These are phyloP conservation scores for Gaeumannomyces sp. DNA, from an alignment of 2,329 filamentous ascomycete genomes.

Conservation along the genomic window DNA sequence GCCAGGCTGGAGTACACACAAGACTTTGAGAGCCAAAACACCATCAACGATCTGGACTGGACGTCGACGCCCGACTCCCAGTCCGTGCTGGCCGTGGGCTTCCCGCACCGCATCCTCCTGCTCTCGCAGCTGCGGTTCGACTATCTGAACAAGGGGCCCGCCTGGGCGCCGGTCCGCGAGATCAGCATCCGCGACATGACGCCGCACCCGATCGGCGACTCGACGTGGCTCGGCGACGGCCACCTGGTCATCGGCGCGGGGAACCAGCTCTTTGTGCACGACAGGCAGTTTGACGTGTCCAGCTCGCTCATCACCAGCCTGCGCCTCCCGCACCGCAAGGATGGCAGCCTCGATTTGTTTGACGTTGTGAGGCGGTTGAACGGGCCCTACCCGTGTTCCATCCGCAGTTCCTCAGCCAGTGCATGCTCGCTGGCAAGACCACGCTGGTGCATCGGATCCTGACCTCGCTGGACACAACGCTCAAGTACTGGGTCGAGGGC, in stretches of 20 bases:
- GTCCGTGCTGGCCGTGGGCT: conserved; percentile 86
- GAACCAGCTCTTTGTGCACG: conserved; percentile 83
- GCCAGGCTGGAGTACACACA: conserved; percentile 77
- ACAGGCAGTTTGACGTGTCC: conserved; percentile 62
- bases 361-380: conserved; percentile 79
- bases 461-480: conserved; percentile 61
- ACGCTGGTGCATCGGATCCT: conserved; percentile 66
- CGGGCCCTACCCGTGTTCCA: conserved; percentile 87
- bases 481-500: conserved; percentile 80
- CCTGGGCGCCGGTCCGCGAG: conserved; percentile 80
- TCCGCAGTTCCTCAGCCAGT: conserved; percentile 83
- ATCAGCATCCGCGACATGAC: conserved; percentile 76
- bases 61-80: conserved; percentile 85
- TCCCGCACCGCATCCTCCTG: conserved; percentile 76
- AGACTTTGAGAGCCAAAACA: conserved; percentile 64
- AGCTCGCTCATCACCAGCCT: conserved; percentile 51
- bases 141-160: conserved; percentile 81
- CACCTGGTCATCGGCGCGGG: conserved; percentile 83
- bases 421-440: conserved; percentile 74
- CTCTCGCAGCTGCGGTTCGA: conserved; percentile 86
- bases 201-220: conserved; percentile 86
- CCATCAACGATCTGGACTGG: conserved; percentile 86
- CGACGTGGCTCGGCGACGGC: conserved; percentile 81
- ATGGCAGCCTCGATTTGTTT: conserved; percentile 59
- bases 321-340: conserved; percentile 40